phyloP scores from a whole-genome alignment of 257 asterid species.

The Capsicum chinense region DNA sequence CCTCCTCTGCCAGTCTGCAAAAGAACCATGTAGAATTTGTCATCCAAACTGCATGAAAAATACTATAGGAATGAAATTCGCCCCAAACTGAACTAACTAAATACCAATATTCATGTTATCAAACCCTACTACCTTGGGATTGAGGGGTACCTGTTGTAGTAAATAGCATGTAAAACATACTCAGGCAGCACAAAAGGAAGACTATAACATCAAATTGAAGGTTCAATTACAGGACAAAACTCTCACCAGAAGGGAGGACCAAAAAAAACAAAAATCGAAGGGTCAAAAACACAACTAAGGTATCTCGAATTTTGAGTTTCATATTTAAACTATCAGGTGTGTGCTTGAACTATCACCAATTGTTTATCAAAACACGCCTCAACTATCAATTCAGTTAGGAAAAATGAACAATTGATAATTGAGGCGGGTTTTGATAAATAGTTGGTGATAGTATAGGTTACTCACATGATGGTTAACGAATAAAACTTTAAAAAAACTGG shows the following conservation, averaged over 20 bases:
- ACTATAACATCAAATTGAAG: background rate
- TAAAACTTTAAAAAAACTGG: too few species aligned
- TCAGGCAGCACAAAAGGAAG: background rate
- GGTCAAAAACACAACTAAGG: too few species aligned
- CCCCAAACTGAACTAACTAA: background rate
- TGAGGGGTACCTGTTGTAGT: background rate
- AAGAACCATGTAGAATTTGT: constrained; percentile 23
- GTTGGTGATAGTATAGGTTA: too few species aligned
- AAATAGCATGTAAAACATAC: background rate
- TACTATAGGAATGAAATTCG: background rate
- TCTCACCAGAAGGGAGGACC: background rate
- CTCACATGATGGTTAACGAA: too few species aligned
- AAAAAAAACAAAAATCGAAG: too few species aligned
- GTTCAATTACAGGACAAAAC: background rate
- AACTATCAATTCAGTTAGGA: too few species aligned
- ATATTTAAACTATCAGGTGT: too few species aligned
- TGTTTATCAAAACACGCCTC: too few species aligned
- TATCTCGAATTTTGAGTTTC: too few species aligned
- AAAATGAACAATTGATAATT: too few species aligned
- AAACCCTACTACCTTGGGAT: background rate
- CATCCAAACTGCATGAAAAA: constrained; percentile 1
- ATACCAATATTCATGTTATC: background rate
- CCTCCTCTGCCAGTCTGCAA: constrained; percentile 75
- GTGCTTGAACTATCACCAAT: too few species aligned
- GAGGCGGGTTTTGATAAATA: too few species aligned